Percentiles rank a stretch among this genome's conserved stretches.
These are phyloP conservation scores for Amanita inopinata DNA, from an alignment of 768 basidiomycete genomes.

Conservation along the genomic window DNA sequence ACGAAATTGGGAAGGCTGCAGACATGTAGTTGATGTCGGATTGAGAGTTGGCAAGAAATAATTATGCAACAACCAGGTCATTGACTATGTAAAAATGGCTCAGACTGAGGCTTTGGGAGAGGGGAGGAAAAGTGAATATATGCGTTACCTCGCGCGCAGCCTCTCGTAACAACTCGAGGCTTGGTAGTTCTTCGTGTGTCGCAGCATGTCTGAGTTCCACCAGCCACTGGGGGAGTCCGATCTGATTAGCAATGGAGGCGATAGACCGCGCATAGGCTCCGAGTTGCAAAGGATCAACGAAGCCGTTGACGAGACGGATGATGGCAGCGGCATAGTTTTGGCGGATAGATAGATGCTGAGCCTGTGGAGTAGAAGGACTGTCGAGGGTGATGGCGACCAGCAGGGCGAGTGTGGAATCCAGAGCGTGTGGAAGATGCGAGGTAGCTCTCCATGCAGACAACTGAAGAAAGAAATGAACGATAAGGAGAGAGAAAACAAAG, in stretches of 20 bases:
- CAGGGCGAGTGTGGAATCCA: slow-evolving; percentile 63
- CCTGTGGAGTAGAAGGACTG: slow-evolving; percentile 14
- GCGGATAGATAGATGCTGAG: slow-evolving; percentile 44
- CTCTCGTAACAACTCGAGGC: slow-evolving; percentile 67
- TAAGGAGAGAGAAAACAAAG: not conserved
- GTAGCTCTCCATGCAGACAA: slow-evolving; percentile 74
- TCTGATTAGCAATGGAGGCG: slow-evolving; percentile 74
- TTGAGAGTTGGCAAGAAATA: slow-evolving; percentile 77
- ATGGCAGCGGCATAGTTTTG: slow-evolving; percentile 76
- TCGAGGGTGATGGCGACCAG: slow-evolving; percentile 56
- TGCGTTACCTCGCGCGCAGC: slow-evolving; percentile 56
- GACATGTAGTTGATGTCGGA: slow-evolving; percentile 28
- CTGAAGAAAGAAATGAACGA: slow-evolving; percentile 30
- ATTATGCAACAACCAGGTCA: slow-evolving; percentile 75
- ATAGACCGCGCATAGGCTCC: slow-evolving; percentile 89
- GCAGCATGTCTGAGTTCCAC: slow-evolving; percentile 92
- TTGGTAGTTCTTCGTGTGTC: slow-evolving; percentile 92
- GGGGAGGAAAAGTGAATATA: slow-evolving; percentile 5
- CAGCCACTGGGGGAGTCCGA: slow-evolving; percentile 80
- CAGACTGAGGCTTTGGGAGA: not conserved
- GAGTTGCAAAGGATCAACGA: slow-evolving; percentile 89
- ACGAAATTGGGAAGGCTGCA: slow-evolving; percentile 29
- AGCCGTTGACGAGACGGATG: slow-evolving; percentile 85
- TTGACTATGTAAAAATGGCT: slow-evolving; percentile 41
- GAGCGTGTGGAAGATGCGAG: slow-evolving; percentile 69